Conservation (phyloP, 495 filamentous ascomycete genomes). For the Annulohypoxylon nitens region DNA sequence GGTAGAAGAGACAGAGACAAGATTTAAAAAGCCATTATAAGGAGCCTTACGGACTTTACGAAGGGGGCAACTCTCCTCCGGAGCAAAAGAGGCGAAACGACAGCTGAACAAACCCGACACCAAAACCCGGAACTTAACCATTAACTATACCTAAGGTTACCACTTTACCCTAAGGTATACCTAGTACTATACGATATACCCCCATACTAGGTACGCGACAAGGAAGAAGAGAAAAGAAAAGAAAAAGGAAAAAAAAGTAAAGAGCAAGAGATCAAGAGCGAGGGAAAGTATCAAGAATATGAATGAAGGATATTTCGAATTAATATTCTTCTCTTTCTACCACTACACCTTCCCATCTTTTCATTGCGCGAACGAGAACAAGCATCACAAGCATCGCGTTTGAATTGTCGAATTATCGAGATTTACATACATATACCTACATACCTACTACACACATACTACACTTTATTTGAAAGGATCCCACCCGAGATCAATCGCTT, state of each 20-base stretch:
- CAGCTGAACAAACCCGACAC: slow-evolving; percentile 37
- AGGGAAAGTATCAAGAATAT: slow-evolving; percentile 13
- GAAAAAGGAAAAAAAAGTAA: background rate
- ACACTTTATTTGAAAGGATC: slow-evolving; percentile 9
- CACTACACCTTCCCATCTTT: slow-evolving; percentile 8
- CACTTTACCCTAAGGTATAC: background rate
- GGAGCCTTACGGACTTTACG: slow-evolving; percentile 42
- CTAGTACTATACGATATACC: background rate
- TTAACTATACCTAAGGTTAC: slow-evolving; percentile 6
- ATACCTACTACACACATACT: background rate
- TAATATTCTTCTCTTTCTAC: slow-evolving; percentile 10
- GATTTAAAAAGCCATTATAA: slow-evolving; percentile 18
- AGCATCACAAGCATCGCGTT: slow-evolving; percentile 20
- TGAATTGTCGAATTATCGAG: slow-evolving; percentile 19
- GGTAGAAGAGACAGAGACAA: background rate
- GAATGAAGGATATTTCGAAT: slow-evolving; percentile 21
- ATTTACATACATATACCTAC: background rate
- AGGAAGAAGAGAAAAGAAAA: slow-evolving; percentile 10
- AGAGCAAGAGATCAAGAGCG: slow-evolving; percentile 5
- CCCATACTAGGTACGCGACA: background rate
- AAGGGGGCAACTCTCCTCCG: slow-evolving; percentile 44
- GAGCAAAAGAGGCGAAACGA: slow-evolving; percentile 41
- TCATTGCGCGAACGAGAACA: slow-evolving; percentile 8
- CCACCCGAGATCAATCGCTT: slow-evolving; percentile 27
- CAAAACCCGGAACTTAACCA: slow-evolving; percentile 33